phyloP scores from a whole-genome alignment of 2,329 filamentous ascomycete species.

The Colletotrichum sp. region DNA sequence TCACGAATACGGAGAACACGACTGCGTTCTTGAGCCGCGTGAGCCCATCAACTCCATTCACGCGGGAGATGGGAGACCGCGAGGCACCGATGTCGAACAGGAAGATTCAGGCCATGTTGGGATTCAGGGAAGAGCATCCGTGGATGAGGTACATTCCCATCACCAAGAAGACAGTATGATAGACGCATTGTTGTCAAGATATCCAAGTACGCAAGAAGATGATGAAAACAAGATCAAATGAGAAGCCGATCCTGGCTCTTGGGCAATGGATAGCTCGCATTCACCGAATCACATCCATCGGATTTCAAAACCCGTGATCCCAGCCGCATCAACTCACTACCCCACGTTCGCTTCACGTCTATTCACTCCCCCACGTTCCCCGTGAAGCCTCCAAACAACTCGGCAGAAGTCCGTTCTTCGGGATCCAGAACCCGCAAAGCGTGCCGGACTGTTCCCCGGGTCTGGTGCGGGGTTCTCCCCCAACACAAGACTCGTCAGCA shows the following conservation, averaged over 20 bases:
- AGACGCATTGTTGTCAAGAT: background rate
- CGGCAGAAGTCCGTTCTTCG: background rate
- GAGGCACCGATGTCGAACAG: conserved; percentile 66
- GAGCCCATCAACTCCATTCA: conserved; percentile 55
- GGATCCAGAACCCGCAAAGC: background rate
- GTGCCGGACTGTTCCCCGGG: background rate
- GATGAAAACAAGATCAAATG: background rate
- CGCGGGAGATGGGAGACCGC: conserved; percentile 58
- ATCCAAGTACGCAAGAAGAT: background rate
- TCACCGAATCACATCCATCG: background rate
- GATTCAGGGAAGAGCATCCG: conserved; percentile 63
- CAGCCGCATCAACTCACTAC: background rate
- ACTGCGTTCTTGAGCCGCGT: conserved; percentile 54
- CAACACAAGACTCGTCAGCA: background rate
- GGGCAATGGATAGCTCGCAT: background rate
- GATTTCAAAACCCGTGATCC: background rate
- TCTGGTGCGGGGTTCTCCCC: conserved; percentile 1
- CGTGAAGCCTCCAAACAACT: background rate
- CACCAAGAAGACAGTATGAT: background rate
- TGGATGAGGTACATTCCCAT: conserved; percentile 42
- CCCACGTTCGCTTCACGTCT: background rate
- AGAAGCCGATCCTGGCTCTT: background rate
- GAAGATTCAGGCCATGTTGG: conserved; percentile 63
- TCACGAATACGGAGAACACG: conserved; percentile 58
- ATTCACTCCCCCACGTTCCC: background rate